Percentiles rank a stretch among this genome's conserved stretches.
Evolutionary conservation across 176 grass and related monocot species (phyloP).

Genomic region (Eremochloa ophiuroides): DNA sequence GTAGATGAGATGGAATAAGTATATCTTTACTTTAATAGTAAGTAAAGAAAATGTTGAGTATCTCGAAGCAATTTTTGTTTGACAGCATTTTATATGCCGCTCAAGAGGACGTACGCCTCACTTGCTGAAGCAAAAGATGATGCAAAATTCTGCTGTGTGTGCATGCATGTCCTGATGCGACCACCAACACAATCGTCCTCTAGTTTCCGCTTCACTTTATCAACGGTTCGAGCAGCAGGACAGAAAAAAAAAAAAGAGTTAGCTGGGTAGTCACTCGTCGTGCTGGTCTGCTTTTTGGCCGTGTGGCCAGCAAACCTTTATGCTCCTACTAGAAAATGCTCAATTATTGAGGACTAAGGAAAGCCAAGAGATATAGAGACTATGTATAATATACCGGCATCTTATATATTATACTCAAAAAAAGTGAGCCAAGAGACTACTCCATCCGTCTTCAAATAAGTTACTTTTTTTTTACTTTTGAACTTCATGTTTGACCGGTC

Average conservation of each 20-base stretch:
- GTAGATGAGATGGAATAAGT: no score
- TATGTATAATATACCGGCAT: background rate
- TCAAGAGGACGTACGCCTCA: background rate
- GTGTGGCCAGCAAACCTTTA: background rate
- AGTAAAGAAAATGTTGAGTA: no score
- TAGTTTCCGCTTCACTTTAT: constrained; percentile 8
- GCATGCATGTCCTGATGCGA: background rate
- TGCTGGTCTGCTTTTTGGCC: background rate
- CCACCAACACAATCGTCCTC: background rate
- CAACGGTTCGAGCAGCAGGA: background rate
- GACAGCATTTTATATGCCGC: background rate
- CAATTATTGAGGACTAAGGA: background rate
- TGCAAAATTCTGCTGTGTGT: background rate
- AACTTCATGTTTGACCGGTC: no score
- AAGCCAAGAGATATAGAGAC: background rate
- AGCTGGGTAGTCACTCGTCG: constrained; percentile 4
- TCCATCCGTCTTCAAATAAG: no score
- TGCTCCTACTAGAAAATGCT: constrained; percentile 28
- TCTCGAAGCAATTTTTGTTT: no score
- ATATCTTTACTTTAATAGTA: no score
- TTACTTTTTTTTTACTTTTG: no score
- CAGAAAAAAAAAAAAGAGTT: background rate
- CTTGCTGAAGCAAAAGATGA: background rate
- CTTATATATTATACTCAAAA: no score
- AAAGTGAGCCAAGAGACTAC: no score